Evolutionary conservation across 441 rosid genomes (phyloP).

Genomic region (Corymbia citriodora): DNA sequence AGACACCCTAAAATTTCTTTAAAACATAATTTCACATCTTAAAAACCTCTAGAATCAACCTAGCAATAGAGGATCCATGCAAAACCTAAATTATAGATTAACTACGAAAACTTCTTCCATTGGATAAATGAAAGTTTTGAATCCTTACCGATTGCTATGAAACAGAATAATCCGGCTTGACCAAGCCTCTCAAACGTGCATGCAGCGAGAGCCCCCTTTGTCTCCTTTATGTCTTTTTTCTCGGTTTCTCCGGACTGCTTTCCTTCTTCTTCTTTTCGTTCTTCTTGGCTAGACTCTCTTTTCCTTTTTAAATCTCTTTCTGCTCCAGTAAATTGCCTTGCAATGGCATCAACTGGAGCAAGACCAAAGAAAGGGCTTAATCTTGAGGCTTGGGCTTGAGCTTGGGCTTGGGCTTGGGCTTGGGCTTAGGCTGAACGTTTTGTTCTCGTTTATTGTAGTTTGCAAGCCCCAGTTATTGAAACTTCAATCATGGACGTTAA

Average conservation of each 20-base stretch:
- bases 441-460: background rate
- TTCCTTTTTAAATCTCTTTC: background rate
- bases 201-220: too few relatives aligned
- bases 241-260: too few relatives aligned
- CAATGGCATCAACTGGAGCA: too few relatives aligned
- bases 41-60: background rate
- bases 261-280: too few relatives aligned
- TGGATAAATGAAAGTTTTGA: background rate
- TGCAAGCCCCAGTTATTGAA: background rate
- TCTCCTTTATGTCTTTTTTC: too few relatives aligned
- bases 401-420: too few relatives aligned
- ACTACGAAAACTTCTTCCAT: background rate
- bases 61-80: fast-evolving
- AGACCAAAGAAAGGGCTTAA: too few relatives aligned
- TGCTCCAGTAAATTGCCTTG: background rate
- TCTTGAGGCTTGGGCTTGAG: background rate
- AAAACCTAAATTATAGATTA: background rate
- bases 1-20: background rate
- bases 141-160: fast-evolving
- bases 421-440: background rate
- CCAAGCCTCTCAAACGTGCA: background rate
- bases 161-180: background rate
- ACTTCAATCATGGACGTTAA: background rate
- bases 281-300: background rate
- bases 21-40: background rate